phyloP scores from a whole-genome alignment of 106 monocot species.

The Triglochin maritima region DNA sequence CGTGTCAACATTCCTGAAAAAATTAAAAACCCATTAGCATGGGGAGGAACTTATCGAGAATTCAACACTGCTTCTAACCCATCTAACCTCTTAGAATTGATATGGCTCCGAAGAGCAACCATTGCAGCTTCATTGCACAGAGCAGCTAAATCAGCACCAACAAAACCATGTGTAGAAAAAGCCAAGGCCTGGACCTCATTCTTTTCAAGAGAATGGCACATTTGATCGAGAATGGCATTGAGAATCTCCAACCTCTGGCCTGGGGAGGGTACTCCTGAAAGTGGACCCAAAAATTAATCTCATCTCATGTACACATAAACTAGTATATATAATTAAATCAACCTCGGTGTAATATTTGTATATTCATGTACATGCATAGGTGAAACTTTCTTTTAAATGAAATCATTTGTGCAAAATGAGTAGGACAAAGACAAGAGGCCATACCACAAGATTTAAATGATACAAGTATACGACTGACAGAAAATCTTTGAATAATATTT shows the following conservation, averaged over 20 bases:
- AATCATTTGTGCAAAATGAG: no score
- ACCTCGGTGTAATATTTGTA: not conserved
- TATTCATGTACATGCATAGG: no score
- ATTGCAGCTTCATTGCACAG: constrained; percentile 93
- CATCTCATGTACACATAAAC: not conserved
- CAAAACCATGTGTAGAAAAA: constrained; percentile 90
- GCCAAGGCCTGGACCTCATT: constrained; percentile 50
- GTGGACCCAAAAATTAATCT: constrained; percentile 4
- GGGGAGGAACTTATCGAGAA: not conserved
- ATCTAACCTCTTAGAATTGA: constrained; percentile 16
- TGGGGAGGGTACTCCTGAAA: constrained; percentile 93
- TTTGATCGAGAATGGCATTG: constrained; percentile 33
- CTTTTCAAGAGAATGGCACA: constrained; percentile 51
- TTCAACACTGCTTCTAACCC: not conserved
- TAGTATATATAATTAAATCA: not conserved
- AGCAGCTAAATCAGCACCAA: constrained; percentile 91
- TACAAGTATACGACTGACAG: no score
- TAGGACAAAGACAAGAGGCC: no score
- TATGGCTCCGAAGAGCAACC: constrained; percentile 50
- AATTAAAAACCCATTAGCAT: constrained; percentile 1
- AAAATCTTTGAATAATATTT: no score
- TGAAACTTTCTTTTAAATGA: no score
- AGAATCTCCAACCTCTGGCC: constrained; percentile 85
- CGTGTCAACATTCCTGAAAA: constrained; percentile 4
- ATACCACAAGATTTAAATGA: no score